Percentiles rank a stretch among this genome's conserved stretches.
Evolutionary conservation across 225 moss, liverwort and hornwort genomes (phyloP).

Genomic region (Neckera pumila): DNA sequence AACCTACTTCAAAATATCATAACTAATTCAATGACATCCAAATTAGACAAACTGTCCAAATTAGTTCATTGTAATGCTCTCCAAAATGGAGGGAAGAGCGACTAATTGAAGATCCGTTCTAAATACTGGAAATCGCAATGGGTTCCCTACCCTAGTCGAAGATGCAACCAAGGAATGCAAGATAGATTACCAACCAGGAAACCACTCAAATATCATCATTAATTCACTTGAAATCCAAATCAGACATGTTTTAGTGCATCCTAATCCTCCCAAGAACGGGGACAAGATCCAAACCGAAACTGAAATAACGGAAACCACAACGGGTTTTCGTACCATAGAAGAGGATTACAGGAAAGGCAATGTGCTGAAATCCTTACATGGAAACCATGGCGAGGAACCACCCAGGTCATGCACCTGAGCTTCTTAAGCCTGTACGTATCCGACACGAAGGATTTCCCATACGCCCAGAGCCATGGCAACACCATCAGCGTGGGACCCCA

Average conservation of each 20-base stretch:
- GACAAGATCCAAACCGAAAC: background rate
- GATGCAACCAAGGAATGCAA: background rate
- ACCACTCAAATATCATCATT: background rate
- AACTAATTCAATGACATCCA: background rate
- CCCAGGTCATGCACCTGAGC: slow-evolving; percentile 64
- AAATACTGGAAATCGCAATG: too few species aligned
- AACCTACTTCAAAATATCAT: background rate
- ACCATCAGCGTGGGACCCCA: background rate
- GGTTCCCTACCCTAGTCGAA: background rate
- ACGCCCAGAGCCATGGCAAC: slow-evolving; percentile 36
- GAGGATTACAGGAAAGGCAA: background rate
- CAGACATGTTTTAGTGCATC: background rate
- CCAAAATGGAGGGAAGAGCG: background rate
- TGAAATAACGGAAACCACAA: background rate
- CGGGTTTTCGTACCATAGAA: too few species aligned
- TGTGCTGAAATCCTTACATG: slow-evolving; percentile 19
- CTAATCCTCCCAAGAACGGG: background rate
- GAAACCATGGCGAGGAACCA: slow-evolving; percentile 77
- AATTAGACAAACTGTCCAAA: background rate
- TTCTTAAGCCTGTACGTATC: slow-evolving; percentile 45
- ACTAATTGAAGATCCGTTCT: background rate
- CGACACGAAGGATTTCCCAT: slow-evolving; percentile 46
- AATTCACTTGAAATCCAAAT: background rate
- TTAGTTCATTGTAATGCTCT: background rate
- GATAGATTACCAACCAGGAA: background rate